These are phyloP conservation scores for Plantago lanceolata DNA, from an alignment of 305 asterid species.

Conservation along the genomic window DNA sequence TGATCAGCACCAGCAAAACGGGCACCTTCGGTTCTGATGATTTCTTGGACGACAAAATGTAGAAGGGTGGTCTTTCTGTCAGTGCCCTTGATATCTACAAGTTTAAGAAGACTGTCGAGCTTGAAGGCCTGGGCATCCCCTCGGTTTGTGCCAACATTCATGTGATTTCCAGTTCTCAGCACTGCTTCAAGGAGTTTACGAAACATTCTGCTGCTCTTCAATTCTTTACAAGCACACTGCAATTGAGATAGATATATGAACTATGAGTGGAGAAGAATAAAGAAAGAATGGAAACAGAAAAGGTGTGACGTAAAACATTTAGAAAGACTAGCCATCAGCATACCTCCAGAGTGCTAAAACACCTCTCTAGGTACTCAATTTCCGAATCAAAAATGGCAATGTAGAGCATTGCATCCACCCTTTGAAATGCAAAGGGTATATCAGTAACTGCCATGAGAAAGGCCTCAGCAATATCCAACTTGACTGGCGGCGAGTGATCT, in stretches of 20 bases:
- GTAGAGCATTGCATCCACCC: slow-evolving; percentile 78
- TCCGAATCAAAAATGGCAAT: slow-evolving; percentile 61
- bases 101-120: slow-evolving; percentile 80
- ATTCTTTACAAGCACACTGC: slow-evolving; percentile 79
- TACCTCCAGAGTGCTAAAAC: slow-evolving; percentile 79
- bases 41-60: slow-evolving; percentile 82
- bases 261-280: background rate
- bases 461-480: slow-evolving; percentile 70
- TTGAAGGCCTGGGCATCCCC: slow-evolving; percentile 85
- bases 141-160: slow-evolving; percentile 79
- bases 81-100: slow-evolving; percentile 69
- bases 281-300: background rate
- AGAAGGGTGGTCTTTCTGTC: slow-evolving; percentile 82
- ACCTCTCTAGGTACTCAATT: slow-evolving; percentile 58
- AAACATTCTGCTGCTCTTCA: slow-evolving; percentile 79
- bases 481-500: slow-evolving; percentile 48
- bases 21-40: slow-evolving; percentile 68
- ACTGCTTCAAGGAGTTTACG: slow-evolving; percentile 78
- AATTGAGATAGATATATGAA: background rate
- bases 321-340: background rate
- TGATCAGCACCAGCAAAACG: slow-evolving; percentile 38
- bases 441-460: slow-evolving; percentile 67
- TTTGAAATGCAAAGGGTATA: slow-evolving; percentile 77
- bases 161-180: slow-evolving; percentile 74
- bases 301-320: background rate